phyloP scores from a whole-genome alignment of 495 filamentous ascomycete genomes.

The Baudoinia panamericana region DNA sequence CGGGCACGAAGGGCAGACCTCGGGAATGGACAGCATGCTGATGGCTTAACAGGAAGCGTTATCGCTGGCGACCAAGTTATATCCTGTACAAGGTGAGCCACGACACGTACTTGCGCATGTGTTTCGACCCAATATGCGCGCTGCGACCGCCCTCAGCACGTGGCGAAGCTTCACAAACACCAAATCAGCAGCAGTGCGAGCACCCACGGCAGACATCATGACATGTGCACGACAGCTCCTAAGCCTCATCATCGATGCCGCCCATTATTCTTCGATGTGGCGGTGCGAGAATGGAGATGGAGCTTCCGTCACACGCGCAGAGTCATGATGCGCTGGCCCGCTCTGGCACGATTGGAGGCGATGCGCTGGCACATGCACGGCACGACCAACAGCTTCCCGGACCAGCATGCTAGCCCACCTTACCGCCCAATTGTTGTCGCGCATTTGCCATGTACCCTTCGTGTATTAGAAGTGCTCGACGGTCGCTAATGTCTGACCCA shows the following conservation, averaged over 20 bases:
- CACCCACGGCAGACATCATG: too few species aligned
- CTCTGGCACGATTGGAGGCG: constrained; percentile 11
- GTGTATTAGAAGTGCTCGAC: constrained; percentile 4
- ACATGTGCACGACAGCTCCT: neutral
- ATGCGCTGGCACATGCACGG: constrained; percentile 13
- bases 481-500: constrained; percentile 11
- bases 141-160: too few species aligned
- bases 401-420: neutral
- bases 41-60: too few species aligned
- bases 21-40: too few species aligned
- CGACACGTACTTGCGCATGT: neutral
- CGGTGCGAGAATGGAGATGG: constrained; percentile 1
- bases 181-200: neutral
- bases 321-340: constrained; percentile 14
- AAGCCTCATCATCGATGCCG: constrained; percentile 1
- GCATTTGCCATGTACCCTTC: neutral
- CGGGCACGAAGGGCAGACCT: neutral
- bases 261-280: constrained; percentile 1
- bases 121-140: constrained; percentile 6
- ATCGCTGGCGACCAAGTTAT: too few species aligned
- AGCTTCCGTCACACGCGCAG: neutral
- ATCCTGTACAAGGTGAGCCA: constrained; percentile 2
- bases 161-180: neutral
- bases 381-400: constrained; percentile 1
- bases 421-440: constrained; percentile 6